Evolutionary conservation across 257 asterid species (phyloP).

Genomic region (Lavandula angustifolia): DNA sequence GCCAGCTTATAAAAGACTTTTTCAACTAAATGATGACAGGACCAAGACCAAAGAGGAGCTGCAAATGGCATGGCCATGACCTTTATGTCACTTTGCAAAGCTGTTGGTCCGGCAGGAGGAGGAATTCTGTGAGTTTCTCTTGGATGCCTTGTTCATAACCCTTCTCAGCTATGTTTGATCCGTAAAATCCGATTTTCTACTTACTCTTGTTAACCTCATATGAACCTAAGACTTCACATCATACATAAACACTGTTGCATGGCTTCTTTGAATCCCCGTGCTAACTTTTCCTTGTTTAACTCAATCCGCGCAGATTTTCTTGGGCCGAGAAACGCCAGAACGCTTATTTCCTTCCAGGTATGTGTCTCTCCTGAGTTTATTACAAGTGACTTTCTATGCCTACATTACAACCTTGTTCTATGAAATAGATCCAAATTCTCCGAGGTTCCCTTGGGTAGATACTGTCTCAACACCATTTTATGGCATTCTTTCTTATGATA

Average conservation of each 20-base stretch:
- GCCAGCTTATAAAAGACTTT: background rate
- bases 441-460: too few species aligned
- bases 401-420: too few species aligned
- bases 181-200: too few species aligned
- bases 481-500: too few species aligned
- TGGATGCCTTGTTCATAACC: background rate
- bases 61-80: slow-evolving; percentile 85
- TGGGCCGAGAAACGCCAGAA: slow-evolving; percentile 72
- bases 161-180: background rate
- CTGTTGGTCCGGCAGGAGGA: slow-evolving; percentile 78
- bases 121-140: slow-evolving; percentile 63
- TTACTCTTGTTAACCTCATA: too few species aligned
- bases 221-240: too few species aligned
- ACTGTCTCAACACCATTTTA: too few species aligned
- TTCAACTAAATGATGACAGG: slow-evolving; percentile 37
- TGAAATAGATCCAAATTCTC: too few species aligned
- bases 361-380: background rate
- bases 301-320: slow-evolving; percentile 57
- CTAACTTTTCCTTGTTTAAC: slow-evolving; percentile 23
- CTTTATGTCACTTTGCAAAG: slow-evolving; percentile 69
- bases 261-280: background rate
- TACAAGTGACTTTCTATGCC: too few species aligned
- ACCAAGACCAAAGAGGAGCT: slow-evolving; percentile 86
- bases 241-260: too few species aligned
- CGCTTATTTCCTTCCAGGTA: slow-evolving; percentile 68